phyloP scores from a whole-genome alignment of 495 filamentous ascomycete species.

The Monascus purpureus region DNA sequence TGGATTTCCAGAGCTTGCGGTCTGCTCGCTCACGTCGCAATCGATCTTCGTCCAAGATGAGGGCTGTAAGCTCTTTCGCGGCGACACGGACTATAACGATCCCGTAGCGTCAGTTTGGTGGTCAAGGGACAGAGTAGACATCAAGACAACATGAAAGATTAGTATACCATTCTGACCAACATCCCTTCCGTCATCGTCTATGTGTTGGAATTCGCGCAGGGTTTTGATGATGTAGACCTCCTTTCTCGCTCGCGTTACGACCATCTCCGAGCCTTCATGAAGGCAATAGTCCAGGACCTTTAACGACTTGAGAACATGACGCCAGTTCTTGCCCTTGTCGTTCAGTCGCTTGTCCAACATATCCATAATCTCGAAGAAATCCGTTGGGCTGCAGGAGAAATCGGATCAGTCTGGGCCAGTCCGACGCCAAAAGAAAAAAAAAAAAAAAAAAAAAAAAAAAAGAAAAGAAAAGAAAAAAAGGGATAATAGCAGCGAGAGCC shows the following conservation, averaged over 20 bases:
- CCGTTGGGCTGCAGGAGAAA: constrained; percentile 52
- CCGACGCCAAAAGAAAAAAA: neutral
- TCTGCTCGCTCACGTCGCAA: constrained; percentile 82
- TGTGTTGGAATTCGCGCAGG: constrained; percentile 85
- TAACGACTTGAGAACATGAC: constrained; percentile 92
- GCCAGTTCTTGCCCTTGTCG: constrained; percentile 99
- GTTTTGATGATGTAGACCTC: constrained; percentile 99
- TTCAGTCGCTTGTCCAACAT: constrained; percentile 99
- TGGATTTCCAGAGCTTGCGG: constrained; percentile 90
- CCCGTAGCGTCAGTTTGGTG: constrained; percentile 1
- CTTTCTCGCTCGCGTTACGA: constrained; percentile 95
- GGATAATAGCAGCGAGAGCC: constrained; percentile 13
- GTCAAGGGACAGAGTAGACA: constrained; percentile 9
- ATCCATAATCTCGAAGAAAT: constrained; percentile 99
- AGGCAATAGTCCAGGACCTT: constrained; percentile 98
- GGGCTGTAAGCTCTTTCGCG: constrained; percentile 89
- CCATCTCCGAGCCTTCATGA: constrained; percentile 91
- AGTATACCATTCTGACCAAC: constrained; percentile 84
- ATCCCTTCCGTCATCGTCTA: constrained; percentile 88
- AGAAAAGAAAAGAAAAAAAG: constrained; percentile 3
- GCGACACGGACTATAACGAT: constrained; percentile 66
- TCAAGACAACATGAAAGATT: constrained; percentile 2
- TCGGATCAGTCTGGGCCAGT: constrained; percentile 6
- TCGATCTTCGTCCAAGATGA: constrained; percentile 90
- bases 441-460: neutral